A percentile compares a stretch with the other conserved stretches of the same genome.
These are phyloP conservation scores for Fimicolochytrium jonesii DNA, from an alignment of 192 early-diverging fungal species.

Conservation along the genomic window DNA sequence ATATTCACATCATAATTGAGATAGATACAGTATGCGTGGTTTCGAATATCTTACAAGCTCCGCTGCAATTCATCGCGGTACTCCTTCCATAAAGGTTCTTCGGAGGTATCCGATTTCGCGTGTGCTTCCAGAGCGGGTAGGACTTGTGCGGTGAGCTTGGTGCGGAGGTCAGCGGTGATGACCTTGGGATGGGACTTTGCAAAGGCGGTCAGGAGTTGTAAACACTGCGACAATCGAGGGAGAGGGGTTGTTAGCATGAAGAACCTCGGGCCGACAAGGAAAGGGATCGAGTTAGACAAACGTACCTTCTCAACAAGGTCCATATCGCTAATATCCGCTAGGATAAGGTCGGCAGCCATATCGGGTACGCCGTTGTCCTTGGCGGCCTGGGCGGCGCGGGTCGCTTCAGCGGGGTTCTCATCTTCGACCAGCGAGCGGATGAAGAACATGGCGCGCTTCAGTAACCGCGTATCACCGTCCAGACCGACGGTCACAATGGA, in stretches of 20 bases:
- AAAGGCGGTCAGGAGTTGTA: neutral
- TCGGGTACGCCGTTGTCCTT: slow-evolving; percentile 21
- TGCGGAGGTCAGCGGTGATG: neutral
- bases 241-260: neutral
- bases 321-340: slow-evolving; percentile 7
- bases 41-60: no score
- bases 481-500: slow-evolving; percentile 8
- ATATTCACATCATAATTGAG: no score
- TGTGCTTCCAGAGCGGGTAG: no score
- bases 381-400: slow-evolving; percentile 18
- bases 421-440: slow-evolving; percentile 34
- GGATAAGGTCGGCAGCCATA: slow-evolving; percentile 19
- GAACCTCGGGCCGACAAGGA: neutral
- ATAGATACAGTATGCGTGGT: no score
- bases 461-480: slow-evolving; percentile 22
- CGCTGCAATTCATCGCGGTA: no score
- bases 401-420: slow-evolving; percentile 15
- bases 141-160: no score
- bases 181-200: neutral
- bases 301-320: slow-evolving; percentile 34
- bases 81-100: no score
- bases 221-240: neutral
- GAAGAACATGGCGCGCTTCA: slow-evolving; percentile 38
- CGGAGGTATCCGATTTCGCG: no score
- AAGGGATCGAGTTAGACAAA: neutral